These are phyloP conservation scores for Ilex asprella DNA, from an alignment of 257 asterid genomes.

Conservation along the genomic window DNA sequence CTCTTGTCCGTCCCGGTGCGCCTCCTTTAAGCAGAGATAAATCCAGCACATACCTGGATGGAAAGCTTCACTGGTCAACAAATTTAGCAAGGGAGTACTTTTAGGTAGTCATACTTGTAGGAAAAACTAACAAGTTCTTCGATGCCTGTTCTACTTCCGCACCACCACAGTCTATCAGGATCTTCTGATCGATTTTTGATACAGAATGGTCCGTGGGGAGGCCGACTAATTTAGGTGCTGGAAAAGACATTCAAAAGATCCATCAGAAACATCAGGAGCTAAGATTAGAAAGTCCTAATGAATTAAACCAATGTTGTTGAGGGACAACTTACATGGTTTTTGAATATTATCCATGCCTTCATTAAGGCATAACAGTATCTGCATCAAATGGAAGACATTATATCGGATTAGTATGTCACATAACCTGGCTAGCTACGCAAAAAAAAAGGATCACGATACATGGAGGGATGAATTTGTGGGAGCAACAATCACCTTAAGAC, in stretches of 20 bases:
- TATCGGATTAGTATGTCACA: background rate
- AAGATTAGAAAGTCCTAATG: background rate
- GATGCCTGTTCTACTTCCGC: slow-evolving; percentile 23
- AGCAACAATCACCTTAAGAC: slow-evolving; percentile 54
- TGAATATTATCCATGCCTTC: slow-evolving; percentile 23
- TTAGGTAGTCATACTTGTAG: slow-evolving; percentile 3
- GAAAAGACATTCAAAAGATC: slow-evolving; percentile 12
- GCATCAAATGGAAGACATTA: slow-evolving; percentile 14
- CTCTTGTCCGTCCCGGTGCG: slow-evolving; percentile 86
- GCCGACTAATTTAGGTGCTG: slow-evolving; percentile 31
- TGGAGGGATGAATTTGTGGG: background rate
- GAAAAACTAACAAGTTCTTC: slow-evolving; percentile 32
- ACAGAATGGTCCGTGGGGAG: slow-evolving; percentile 44
- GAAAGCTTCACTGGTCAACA: slow-evolving; percentile 9
- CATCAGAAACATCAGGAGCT: background rate
- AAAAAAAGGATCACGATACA: slow-evolving; percentile 1
- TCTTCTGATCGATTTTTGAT: slow-evolving; percentile 48
- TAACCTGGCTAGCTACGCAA: background rate
- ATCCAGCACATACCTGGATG: slow-evolving; percentile 57
- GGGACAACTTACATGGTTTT: slow-evolving; percentile 44
- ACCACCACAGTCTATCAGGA: slow-evolving; percentile 33
- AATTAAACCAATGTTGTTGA: background rate
- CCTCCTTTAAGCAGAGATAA: slow-evolving; percentile 65
- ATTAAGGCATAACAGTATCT: slow-evolving; percentile 57
- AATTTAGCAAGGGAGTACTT: background rate